Evolutionary conservation across 1,139 yeast species (phyloP).

Genomic region (Spathaspora sp.): DNA sequence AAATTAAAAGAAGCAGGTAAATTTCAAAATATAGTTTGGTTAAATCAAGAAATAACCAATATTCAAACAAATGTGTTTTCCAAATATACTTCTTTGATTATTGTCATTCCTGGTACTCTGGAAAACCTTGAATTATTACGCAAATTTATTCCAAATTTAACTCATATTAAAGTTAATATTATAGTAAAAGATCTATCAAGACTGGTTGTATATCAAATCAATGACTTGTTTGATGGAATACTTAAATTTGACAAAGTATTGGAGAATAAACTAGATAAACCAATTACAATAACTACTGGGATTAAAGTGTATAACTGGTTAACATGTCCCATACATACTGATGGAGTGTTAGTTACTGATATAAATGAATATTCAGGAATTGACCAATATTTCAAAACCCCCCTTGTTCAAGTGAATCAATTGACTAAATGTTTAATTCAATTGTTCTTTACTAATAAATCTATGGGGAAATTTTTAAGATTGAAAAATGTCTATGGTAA

Average conservation of each 20-base stretch:
- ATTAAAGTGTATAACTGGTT: slow-evolving; percentile 34
- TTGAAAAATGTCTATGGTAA: slow-evolving; percentile 39
- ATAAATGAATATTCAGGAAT: slow-evolving; percentile 21
- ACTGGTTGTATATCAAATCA: slow-evolving; percentile 29
- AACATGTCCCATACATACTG: slow-evolving; percentile 27
- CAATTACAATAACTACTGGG: slow-evolving; percentile 19
- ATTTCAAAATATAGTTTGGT: slow-evolving; percentile 62
- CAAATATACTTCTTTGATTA: slow-evolving; percentile 35
- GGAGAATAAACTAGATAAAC: slow-evolving; percentile 4
- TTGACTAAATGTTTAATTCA: slow-evolving; percentile 26
- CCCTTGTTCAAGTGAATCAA: slow-evolving; percentile 31
- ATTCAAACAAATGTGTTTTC: slow-evolving; percentile 15
- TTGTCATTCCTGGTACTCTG: slow-evolving; percentile 25
- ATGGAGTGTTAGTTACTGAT: slow-evolving; percentile 24
- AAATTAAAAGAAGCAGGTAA: slow-evolving; percentile 55
- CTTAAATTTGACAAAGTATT: slow-evolving; percentile 22
- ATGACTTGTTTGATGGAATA: slow-evolving; percentile 21
- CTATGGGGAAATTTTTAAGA: slow-evolving; percentile 19
- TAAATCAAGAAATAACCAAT: slow-evolving; percentile 27
- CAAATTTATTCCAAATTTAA: slow-evolving; percentile 12
- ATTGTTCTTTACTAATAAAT: slow-evolving; percentile 21
- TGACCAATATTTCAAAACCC: slow-evolving; percentile 33
- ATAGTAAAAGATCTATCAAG: slow-evolving; percentile 34
- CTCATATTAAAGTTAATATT: slow-evolving; percentile 20
- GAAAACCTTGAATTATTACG: slow-evolving; percentile 15